A percentile compares a stretch with the other conserved stretches of the same genome.
Conservation (phyloP, 1,284 basidiomycete species). For the Trichosporon ovoides region DNA sequence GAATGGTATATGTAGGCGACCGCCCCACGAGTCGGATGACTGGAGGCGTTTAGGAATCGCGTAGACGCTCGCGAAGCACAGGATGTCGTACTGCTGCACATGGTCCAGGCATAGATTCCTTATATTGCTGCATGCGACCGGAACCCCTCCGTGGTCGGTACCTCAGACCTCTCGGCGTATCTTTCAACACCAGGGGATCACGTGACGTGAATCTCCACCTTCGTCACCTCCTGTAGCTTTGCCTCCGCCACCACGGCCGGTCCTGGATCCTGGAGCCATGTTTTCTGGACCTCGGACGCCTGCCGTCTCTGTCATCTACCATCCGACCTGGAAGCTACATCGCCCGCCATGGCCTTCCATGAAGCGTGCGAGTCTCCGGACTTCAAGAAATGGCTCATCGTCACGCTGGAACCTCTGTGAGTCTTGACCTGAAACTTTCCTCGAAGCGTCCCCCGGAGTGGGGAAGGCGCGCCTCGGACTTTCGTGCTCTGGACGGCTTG, state of each 20-base stretch:
- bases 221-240: background rate
- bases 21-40: no score
- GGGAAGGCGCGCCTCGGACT: background rate
- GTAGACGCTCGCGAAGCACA: no score
- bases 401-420: conserved; percentile 78
- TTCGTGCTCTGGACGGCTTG: background rate
- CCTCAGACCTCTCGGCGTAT: no score
- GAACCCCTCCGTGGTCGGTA: no score
- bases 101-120: no score
- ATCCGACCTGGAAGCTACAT: background rate
- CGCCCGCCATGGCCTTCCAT: conserved; percentile 31
- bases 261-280: background rate
- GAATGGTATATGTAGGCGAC: no score
- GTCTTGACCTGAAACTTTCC: conserved; percentile 24
- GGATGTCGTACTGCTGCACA: no score
- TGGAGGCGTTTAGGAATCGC: no score
- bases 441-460: no score
- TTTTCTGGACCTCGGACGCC: background rate
- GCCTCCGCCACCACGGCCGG: background rate
- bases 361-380: conserved; percentile 36
- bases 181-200: no score
- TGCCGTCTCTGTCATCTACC: background rate
- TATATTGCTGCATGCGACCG: no score
- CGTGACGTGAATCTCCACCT: no score
- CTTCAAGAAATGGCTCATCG: conserved; percentile 64